Conservation (phyloP, 805 yeast species). For the Zygotorulaspora florentina region DNA sequence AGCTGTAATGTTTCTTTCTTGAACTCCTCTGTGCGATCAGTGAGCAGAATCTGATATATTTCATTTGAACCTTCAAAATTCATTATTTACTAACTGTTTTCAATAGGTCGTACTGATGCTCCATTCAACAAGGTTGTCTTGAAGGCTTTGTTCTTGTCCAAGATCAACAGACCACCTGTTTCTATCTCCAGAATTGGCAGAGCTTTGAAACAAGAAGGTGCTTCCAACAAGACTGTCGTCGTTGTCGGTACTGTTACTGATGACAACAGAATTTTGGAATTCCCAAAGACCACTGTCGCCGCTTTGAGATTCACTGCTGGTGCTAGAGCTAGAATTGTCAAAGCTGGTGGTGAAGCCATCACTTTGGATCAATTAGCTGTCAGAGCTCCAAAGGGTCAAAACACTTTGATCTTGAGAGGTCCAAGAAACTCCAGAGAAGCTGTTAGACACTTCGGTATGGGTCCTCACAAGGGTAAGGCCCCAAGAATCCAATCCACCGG, state of each 20-base stretch:
- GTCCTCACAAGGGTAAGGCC: constrained; percentile 99
- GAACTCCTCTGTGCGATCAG: constrained; percentile 26
- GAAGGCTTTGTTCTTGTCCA: constrained; percentile 91
- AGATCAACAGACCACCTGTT: constrained; percentile 99
- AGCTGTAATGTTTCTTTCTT: not conserved
- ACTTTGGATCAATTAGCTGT: constrained; percentile 98
- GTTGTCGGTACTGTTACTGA: constrained; percentile 99
- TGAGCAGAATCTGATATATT: constrained; percentile 46
- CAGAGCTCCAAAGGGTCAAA: constrained; percentile 99
- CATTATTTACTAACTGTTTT: constrained; percentile 36
- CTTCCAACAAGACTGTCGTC: constrained; percentile 88
- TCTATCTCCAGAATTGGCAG: constrained; percentile 87
- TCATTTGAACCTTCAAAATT: constrained; percentile 15
- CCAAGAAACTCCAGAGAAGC: constrained; percentile 99
- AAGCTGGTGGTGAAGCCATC: constrained; percentile 99
- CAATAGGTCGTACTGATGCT: constrained; percentile 93
- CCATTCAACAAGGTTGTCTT: constrained; percentile 97
- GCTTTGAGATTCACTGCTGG: constrained; percentile 99
- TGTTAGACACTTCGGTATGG: constrained; percentile 99
- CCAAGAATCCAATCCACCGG: constrained; percentile 97
- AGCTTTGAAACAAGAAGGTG: constrained; percentile 77
- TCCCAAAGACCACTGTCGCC: constrained; percentile 97
- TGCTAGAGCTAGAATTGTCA: constrained; percentile 95
- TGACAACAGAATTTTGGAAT: constrained; percentile 86
- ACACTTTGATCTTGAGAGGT: constrained; percentile 97